phyloP scores from a whole-genome alignment of 176 grass and related monocot genomes.

The Oryza australiensis region DNA sequence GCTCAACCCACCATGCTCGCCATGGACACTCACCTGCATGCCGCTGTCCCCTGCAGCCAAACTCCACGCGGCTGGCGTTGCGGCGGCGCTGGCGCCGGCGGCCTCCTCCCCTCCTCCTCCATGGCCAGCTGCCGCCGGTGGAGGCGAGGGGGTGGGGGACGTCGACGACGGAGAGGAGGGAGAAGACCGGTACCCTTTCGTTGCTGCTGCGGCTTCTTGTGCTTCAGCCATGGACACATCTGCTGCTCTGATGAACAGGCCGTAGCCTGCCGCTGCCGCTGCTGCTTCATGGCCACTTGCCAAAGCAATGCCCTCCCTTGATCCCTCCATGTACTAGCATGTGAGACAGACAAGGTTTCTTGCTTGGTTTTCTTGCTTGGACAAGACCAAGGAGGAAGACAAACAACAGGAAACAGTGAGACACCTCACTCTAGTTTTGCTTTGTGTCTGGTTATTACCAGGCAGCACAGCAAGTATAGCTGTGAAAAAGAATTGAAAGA shows the following conservation, averaged over 20 bases:
- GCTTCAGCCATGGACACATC: slow-evolving; percentile 29
- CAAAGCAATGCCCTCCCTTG: slow-evolving; percentile 46
- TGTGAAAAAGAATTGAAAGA: slow-evolving; percentile 7
- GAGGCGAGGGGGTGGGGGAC: slow-evolving; percentile 60
- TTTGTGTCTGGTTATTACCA: slow-evolving; percentile 41
- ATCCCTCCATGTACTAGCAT: slow-evolving; percentile 41
- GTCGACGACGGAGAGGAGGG: slow-evolving; percentile 54
- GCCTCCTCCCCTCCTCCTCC: neutral
- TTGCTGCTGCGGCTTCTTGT: slow-evolving; percentile 28
- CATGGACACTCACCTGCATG: slow-evolving; percentile 35
- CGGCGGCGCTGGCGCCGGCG: neutral
- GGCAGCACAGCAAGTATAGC: neutral
- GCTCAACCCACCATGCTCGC: slow-evolving; percentile 37
- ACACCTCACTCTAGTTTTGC: slow-evolving; percentile 16
- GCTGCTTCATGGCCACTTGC: slow-evolving; percentile 29
- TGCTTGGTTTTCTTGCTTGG: slow-evolving; percentile 19
- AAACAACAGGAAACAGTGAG: slow-evolving; percentile 31
- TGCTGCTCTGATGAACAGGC: slow-evolving; percentile 29
- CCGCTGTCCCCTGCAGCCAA: slow-evolving; percentile 14
- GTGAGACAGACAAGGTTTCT: neutral
- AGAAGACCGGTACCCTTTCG: slow-evolving; percentile 40
- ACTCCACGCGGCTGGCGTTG: slow-evolving; percentile 33
- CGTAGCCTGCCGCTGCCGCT: neutral
- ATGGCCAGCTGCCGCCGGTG: slow-evolving; percentile 8
- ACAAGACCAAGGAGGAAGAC: slow-evolving; percentile 21